Conservation (phyloP, 169 alveolate species). For the Eimeria falciformis region DNA sequence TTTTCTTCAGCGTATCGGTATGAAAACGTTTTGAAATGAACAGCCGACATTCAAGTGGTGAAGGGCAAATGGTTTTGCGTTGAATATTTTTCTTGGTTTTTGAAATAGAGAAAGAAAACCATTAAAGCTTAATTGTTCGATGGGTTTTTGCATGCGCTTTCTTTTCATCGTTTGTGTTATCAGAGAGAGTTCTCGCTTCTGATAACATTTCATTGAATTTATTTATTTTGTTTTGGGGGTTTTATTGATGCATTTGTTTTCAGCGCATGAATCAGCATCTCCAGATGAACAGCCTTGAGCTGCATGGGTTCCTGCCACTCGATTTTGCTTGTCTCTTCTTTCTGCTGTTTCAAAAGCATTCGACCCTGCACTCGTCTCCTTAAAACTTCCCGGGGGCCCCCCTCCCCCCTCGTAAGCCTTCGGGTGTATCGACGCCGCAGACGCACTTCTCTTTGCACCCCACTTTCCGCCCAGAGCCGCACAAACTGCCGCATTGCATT, state of each 20-base stretch:
- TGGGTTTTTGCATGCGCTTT: too few species aligned
- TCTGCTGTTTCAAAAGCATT: not conserved
- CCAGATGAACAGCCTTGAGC: not conserved
- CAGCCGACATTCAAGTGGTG: too few species aligned
- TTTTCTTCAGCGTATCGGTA: too few species aligned
- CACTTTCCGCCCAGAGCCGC: constrained; percentile 45
- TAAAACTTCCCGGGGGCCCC: constrained; percentile 25
- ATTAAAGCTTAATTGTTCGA: too few species aligned
- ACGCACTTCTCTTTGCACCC: constrained; percentile 22
- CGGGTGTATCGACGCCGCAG: constrained; percentile 48
- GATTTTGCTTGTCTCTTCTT: not conserved
- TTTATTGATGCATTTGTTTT: not conserved
- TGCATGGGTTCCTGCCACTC: constrained; percentile 31
- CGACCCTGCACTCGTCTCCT: constrained; percentile 31
- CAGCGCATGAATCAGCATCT: not conserved
- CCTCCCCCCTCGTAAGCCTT: constrained; percentile 18
- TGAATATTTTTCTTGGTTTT: too few species aligned
- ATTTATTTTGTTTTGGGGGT: too few species aligned
- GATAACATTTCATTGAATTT: too few species aligned
- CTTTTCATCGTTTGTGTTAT: too few species aligned
- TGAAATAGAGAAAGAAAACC: too few species aligned
- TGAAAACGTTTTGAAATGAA: too few species aligned
- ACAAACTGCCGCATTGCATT: constrained; percentile 12
- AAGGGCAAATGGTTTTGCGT: too few species aligned
- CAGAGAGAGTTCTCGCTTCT: too few species aligned